phyloP scores from a whole-genome alignment of 2,329 filamentous ascomycete species.

The Ceratocystis variospora region DNA sequence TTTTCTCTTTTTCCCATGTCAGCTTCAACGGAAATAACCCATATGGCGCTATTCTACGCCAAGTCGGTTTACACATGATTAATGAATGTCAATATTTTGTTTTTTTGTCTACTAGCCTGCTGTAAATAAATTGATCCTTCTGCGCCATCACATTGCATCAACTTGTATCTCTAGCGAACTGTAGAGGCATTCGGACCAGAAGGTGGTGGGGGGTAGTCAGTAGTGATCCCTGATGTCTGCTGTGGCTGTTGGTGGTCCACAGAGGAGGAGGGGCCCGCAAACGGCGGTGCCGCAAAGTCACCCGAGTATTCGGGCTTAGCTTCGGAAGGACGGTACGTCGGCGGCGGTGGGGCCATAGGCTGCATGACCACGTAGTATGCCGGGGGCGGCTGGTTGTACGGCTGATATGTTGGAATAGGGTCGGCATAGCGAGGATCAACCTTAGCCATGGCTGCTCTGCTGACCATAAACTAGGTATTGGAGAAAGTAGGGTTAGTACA shows the following conservation, averaged over 20 bases:
- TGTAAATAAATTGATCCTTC: not conserved
- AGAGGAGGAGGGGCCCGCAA: conserved; percentile 21
- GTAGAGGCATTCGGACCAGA: conserved; percentile 1
- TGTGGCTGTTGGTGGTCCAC: not conserved
- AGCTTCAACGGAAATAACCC: too few species aligned
- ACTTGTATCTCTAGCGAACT: not conserved
- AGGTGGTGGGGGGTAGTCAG: conserved; percentile 18
- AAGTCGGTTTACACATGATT: not conserved
- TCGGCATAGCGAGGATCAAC: conserved; percentile 38
- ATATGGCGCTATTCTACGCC: too few species aligned
- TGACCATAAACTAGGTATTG: conserved; percentile 37
- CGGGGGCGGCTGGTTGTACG: conserved; percentile 23
- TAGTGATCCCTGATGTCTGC: conserved; percentile 4
- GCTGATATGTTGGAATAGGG: conserved; percentile 29
- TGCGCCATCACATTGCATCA: not conserved
- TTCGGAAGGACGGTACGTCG: conserved; percentile 42
- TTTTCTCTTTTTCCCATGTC: too few species aligned
- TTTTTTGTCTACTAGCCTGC: conserved; percentile 2
- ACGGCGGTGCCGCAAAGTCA: conserved; percentile 30
- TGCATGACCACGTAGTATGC: conserved; percentile 36
- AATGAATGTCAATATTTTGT: conserved; percentile 4
- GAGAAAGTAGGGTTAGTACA: not conserved
- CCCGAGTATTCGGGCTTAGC: conserved; percentile 39
- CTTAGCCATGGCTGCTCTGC: conserved; percentile 32
- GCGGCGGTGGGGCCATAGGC: conserved; percentile 39